Base-by-base conservation (phyloP, 805 yeast species). In the Wickerhamiella australiensis region DNA sequence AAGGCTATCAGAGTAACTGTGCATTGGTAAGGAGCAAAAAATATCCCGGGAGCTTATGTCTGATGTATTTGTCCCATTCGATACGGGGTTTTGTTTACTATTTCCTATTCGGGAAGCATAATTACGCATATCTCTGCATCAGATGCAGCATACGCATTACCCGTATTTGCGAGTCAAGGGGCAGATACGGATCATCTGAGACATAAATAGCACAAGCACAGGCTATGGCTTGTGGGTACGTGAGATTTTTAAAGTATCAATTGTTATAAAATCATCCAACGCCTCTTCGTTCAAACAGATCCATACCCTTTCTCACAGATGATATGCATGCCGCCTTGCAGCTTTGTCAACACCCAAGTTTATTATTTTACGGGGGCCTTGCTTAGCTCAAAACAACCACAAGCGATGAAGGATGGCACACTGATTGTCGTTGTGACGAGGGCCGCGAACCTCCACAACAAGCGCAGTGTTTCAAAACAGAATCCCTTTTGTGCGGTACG, bases 391-490 rank as follows among this genome's bases (percentile, higher is more conserved):
- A 38, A 38, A 38, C 42, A 38, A 22, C 17, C 6, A 22, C 42
- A 21, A 21, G 31, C 33, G 12, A 41, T 42, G 47, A 55, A 50
- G 42, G 54, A 53, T 20, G 83, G 83, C 8, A 73, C 76, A 5
- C 68, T 88, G 51, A 82, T 85, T 33, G 76, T 87, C 4, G 81
- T 85, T 53, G 84, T 88, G 3, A 73, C 82, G 48, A 76, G 85
- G 55, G 95, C 92, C 12, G 79, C 80, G 59, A 94, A 86, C 59
- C 73, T 92, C 41, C 94, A 95, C 21, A 90, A 92, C 65, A 69
- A 86, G 53, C 72, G 90, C 33, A 85, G 82, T 54, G 70, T 90
- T 47, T 96, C 94, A 59, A 92, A 92, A 60, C 98, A 92, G 65
- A 82, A 85, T 55, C 98, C 97, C 1, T 88, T 85, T 66, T 82